phyloP scores from a whole-genome alignment of 352 stramenopile species.

The Globisporangium echinulatum region DNA sequence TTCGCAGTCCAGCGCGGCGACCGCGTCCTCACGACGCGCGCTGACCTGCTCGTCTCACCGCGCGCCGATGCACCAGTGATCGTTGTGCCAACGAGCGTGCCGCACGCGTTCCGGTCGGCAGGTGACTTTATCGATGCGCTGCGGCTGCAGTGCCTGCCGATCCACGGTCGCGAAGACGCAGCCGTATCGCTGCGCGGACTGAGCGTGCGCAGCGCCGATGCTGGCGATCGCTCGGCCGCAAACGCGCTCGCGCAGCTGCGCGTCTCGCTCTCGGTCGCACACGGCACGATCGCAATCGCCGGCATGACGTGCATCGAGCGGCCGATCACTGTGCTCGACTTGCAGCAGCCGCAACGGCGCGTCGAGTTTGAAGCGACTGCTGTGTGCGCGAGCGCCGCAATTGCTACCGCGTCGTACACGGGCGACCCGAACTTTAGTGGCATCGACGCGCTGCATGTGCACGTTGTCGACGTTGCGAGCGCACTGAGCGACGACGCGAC shows the following conservation, averaged over 20 bases:
- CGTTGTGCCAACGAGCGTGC: conserved; percentile 19
- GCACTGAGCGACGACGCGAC: conserved; percentile 19
- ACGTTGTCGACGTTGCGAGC: conserved; percentile 14
- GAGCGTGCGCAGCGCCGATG: conserved; percentile 29
- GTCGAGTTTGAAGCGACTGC: conserved; percentile 23
- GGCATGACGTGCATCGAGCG: conserved; percentile 22
- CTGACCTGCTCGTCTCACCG: conserved; percentile 25
- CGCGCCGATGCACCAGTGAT: conserved; percentile 38
- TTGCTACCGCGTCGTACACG: conserved; percentile 31
- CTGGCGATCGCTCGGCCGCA: neutral
- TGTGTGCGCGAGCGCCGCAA: conserved; percentile 31
- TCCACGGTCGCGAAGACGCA: conserved; percentile 40
- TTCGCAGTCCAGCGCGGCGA: conserved; percentile 28
- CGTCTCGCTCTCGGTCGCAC: conserved; percentile 23
- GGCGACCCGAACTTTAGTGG: conserved; percentile 39
- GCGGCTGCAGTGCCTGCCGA: conserved; percentile 30
- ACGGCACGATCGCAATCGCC: conserved; percentile 21
- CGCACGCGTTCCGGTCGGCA: conserved; percentile 22
- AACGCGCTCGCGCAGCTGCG: conserved; percentile 14
- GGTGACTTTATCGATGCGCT: conserved; percentile 37
- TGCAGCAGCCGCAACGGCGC: neutral
- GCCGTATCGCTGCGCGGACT: conserved; percentile 25
- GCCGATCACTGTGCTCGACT: neutral
- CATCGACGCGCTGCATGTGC: conserved; percentile 30
- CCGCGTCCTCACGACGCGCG: conserved; percentile 21